Conservation (phyloP, 257 asterid species). For the Plantago ovata region DNA sequence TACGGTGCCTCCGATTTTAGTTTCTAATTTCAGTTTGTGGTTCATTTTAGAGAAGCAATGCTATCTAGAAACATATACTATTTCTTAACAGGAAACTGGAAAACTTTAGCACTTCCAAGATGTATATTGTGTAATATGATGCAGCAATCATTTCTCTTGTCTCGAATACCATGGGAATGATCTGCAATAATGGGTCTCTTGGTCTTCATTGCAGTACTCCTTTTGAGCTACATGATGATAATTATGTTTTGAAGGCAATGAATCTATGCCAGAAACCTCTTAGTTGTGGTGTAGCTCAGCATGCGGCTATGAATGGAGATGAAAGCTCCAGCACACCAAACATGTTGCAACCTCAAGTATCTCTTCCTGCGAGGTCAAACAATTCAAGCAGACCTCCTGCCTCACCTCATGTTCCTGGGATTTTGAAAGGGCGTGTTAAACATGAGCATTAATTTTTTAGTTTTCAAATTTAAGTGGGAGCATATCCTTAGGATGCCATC, state of each 20-base stretch:
- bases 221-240: constrained; percentile 91
- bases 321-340: constrained; percentile 61
- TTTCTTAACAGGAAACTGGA: too few species aligned
- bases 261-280: constrained; percentile 46
- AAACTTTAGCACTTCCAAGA: too few species aligned
- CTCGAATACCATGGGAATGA: too few species aligned
- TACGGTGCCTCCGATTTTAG: too few species aligned
- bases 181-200: constrained; percentile 4
- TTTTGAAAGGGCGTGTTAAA: constrained; percentile 78
- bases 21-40: too few species aligned
- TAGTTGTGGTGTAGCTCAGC: constrained; percentile 26
- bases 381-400: constrained; percentile 43
- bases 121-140: too few species aligned
- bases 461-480: neutral
- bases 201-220: constrained; percentile 63
- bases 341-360: constrained; percentile 39
- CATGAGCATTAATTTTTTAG: constrained; percentile 50
- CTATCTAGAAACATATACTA: too few species aligned
- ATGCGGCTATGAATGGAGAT: constrained; percentile 36
- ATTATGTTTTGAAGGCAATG: constrained; percentile 89
- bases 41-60: too few species aligned
- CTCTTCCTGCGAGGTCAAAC: constrained; percentile 38
- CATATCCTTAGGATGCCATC: constrained; percentile 18
- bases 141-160: too few species aligned
- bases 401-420: constrained; percentile 86